phyloP scores from a whole-genome alignment of 257 asterid genomes.

The Forsythia viridissima region DNA sequence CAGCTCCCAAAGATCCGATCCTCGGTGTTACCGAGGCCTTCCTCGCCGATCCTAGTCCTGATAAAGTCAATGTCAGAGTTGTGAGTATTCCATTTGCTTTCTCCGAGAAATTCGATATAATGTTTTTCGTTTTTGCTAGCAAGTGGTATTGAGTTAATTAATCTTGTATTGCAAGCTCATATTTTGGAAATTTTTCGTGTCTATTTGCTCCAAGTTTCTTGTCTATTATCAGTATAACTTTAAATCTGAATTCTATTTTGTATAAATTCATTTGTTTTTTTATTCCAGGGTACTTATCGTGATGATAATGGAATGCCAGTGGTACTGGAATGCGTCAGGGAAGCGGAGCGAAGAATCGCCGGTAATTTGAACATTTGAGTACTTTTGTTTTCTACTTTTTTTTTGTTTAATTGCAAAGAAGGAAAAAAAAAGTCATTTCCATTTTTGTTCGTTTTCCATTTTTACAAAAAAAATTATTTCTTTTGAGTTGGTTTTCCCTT shows the following conservation, averaged over 20 bases:
- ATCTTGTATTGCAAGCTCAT: not conserved
- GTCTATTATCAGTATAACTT: not conserved
- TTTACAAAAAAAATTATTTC: no score
- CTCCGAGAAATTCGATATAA: not conserved
- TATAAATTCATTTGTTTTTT: not conserved
- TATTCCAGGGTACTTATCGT: constrained; percentile 78
- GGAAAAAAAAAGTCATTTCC: not conserved
- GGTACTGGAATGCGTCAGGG: constrained; percentile 91
- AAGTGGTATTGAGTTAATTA: not conserved
- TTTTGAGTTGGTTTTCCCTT: not conserved
- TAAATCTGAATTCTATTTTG: not conserved
- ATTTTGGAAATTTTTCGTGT: not conserved
- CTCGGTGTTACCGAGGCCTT: constrained; percentile 96
- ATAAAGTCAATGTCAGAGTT: constrained; percentile 96
- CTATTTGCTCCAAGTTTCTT: no score
- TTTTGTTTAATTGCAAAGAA: not conserved
- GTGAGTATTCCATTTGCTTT: constrained; percentile 45
- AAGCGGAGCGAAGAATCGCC: constrained; percentile 88
- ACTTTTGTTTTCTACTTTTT: not conserved
- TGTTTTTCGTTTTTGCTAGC: not conserved
- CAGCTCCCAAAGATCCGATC: constrained; percentile 94
- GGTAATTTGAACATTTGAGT: constrained; percentile 73
- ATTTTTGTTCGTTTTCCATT: not conserved
- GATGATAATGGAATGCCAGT: constrained; percentile 91
- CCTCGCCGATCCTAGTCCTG: constrained; percentile 76